phyloP scores from a whole-genome alignment of 805 yeast species.

The Yarrowia keelungensis region DNA sequence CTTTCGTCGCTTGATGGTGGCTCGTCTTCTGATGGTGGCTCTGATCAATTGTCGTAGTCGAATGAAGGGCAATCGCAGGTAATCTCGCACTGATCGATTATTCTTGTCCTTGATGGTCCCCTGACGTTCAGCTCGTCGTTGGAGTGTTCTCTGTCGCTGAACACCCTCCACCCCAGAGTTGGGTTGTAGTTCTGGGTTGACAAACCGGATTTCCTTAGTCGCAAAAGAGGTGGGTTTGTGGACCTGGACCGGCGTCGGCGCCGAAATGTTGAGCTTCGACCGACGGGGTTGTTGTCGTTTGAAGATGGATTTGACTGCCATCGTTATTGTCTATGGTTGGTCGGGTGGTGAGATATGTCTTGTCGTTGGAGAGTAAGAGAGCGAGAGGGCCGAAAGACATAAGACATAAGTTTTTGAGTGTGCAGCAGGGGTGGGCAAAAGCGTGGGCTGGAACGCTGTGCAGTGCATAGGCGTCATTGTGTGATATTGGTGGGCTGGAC shows the following conservation, averaged over 20 bases:
- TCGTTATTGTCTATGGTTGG: not conserved
- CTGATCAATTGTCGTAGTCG: conserved; percentile 24
- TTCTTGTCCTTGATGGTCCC: conserved; percentile 28
- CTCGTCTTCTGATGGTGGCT: conserved; percentile 19
- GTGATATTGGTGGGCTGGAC: not conserved
- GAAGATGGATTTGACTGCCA: conserved; percentile 31
- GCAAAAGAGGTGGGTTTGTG: conserved; percentile 38
- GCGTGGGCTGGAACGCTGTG: conserved; percentile 14
- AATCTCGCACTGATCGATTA: not conserved
- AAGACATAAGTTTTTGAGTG: not conserved
- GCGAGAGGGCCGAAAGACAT: conserved; percentile 15
- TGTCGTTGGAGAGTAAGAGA: not conserved
- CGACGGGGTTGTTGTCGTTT: conserved; percentile 19
- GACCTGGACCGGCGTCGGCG: conserved; percentile 31
- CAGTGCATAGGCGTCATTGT: conserved; percentile 23
- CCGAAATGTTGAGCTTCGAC: conserved; percentile 20
- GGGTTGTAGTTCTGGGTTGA: conserved; percentile 28
- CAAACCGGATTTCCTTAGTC: conserved; percentile 34
- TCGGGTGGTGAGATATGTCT: not conserved
- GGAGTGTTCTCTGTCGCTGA: conserved; percentile 13
- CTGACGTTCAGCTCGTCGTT: conserved; percentile 25
- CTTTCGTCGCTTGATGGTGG: conserved; percentile 14
- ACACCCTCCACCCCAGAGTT: not conserved
- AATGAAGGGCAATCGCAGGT: conserved; percentile 21
- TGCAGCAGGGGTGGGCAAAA: conserved; percentile 24